Base-by-base conservation (phyloP, 306 rosid genomes). In the Sicyos edulis region DNA sequence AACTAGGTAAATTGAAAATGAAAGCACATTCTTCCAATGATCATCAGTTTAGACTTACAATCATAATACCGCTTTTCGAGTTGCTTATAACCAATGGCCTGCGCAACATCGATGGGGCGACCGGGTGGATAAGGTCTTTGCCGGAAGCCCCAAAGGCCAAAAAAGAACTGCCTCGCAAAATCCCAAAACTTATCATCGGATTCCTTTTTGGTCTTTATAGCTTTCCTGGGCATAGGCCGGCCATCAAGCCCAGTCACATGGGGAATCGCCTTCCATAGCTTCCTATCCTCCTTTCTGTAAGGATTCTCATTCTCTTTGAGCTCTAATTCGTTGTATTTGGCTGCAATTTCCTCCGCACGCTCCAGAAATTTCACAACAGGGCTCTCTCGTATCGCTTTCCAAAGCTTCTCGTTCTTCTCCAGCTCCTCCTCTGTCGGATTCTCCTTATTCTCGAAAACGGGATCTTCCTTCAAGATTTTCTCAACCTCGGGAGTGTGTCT, bases 71-170 rank as follows among this genome's bases (percentile, higher is more conserved):
- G 88, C 79, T 26, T 74, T 81, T 93, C 98, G 13, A 93, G 97
- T 13, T 16, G 68, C 82, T 90, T 87, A 73, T 93, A 93, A n/a
- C 98, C 98, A 57, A 90, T 86, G 5, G 97, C 87, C 78, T 90
- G 98, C 11, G 98, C 96, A 59, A 77, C 96, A 71, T 93, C 98
- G 14, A 79, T 88, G n/a, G 98, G 98, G 72, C 85, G 91, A 17
- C 86, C 82, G 0, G 96, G 79, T 4, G 98, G 97, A 32, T 93
- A 93, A 5, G 96, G 96, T 54, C 97, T 71, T 80, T 93, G 98
- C 57, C 85, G 77, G 67, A 87, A 93, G 1, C 90, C 91, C 98
- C 97, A 93, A 1, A 93, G 85, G 19, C 96, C 96, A 4, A 90
- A 85, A 66, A 84, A 84, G 81, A 90, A 93, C 86, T 90, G 96